These are phyloP conservation scores for Leptographium radiaticola DNA, from an alignment of 2,329 filamentous ascomycete species.

Conservation along the genomic window DNA sequence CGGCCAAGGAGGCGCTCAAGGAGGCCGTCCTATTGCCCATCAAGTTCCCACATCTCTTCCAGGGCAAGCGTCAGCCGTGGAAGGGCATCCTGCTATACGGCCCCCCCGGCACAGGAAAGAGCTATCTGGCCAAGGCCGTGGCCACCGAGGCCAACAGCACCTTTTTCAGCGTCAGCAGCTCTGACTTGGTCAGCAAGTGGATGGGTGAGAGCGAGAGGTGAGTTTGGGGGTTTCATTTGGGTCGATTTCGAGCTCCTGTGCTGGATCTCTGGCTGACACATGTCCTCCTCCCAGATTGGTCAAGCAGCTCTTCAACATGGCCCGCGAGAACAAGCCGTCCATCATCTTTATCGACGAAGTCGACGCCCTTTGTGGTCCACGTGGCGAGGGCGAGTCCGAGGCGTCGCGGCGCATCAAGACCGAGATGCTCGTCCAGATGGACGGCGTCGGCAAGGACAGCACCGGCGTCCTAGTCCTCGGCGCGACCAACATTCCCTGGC, in stretches of 20 bases:
- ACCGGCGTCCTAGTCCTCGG: slow-evolving; percentile 89
- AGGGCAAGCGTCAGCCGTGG: slow-evolving; percentile 93
- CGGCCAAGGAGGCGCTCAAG: slow-evolving; percentile 91
- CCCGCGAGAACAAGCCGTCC: slow-evolving; percentile 91
- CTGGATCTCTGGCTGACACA: slow-evolving; percentile 13
- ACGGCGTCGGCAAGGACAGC: slow-evolving; percentile 92
- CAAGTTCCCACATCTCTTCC: slow-evolving; percentile 94
- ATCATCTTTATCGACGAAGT: slow-evolving; percentile 49
- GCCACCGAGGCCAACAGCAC: slow-evolving; percentile 98
- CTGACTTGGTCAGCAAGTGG: slow-evolving; percentile 96
- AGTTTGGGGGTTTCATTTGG: background rate
- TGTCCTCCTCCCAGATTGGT: slow-evolving; percentile 51
- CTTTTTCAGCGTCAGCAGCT: slow-evolving; percentile 97
- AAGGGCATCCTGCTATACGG: slow-evolving; percentile 95
- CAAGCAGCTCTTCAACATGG: slow-evolving; percentile 95
- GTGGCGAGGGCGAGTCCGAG: slow-evolving; percentile 91
- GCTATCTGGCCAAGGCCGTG: slow-evolving; percentile 92
- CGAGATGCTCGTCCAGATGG: slow-evolving; percentile 97
- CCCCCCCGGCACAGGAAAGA: slow-evolving; percentile 93
- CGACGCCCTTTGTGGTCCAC: slow-evolving; percentile 86
- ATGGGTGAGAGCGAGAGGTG: slow-evolving; percentile 99
- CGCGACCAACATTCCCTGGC: slow-evolving; percentile 97
- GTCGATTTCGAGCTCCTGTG: background rate
- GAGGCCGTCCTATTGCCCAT: slow-evolving; percentile 96
- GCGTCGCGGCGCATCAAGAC: slow-evolving; percentile 97